These are phyloP conservation scores for Termitomyces sp. DNA, from an alignment of 768 basidiomycete genomes.

Conservation along the genomic window DNA sequence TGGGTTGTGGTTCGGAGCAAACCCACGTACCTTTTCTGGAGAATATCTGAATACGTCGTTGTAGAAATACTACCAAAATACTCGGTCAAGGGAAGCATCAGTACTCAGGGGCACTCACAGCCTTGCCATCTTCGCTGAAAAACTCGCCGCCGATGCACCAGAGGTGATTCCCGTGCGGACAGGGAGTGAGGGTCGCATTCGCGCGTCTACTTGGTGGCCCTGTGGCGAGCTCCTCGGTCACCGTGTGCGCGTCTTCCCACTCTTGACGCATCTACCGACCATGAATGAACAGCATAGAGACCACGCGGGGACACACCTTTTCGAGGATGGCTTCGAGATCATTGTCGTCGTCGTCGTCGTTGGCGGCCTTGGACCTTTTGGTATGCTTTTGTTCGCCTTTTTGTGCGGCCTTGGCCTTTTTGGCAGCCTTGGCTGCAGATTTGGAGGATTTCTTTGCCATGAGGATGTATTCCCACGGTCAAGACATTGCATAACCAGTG, in stretches of 20 bases:
- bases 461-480: not conserved
- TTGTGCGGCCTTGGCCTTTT: not conserved
- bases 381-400: constrained; percentile 33
- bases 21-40: constrained; percentile 58
- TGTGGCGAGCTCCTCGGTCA: not conserved
- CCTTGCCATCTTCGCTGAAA: not conserved
- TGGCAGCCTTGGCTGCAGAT: not conserved
- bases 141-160: not conserved
- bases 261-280: not conserved
- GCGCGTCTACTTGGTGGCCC: not conserved
- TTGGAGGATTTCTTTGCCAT: not conserved
- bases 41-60: constrained; percentile 84
- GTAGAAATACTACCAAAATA: constrained; percentile 61
- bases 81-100: too few relatives aligned
- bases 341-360: not conserved
- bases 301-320: not conserved
- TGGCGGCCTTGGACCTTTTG: constrained; percentile 18
- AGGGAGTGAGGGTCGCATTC: not conserved
- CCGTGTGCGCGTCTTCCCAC: not conserved
- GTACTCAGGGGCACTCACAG: not conserved
- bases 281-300: not conserved
- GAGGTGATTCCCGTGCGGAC: not conserved
- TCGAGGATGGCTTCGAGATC: not conserved
- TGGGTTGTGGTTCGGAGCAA: too few relatives aligned
- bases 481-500: not conserved